Evolutionary conservation across 1,139 yeast genomes (phyloP).

Genomic region (Protomyces pachydermus): DNA sequence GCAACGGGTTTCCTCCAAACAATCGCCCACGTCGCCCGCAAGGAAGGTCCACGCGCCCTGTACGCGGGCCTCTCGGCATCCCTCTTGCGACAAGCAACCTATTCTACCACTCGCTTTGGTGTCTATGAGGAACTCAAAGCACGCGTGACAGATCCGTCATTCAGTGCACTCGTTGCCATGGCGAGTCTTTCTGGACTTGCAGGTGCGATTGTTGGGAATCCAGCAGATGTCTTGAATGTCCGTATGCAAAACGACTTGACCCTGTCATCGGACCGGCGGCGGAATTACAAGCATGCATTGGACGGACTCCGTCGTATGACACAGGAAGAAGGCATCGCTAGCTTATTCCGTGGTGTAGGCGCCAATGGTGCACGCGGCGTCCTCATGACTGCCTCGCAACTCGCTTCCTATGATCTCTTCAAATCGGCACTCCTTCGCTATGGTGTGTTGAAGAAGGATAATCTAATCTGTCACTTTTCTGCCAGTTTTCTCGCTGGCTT

Average conservation of each 20-base stretch:
- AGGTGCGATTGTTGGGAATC: slow-evolving; percentile 84
- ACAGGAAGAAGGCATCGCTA: slow-evolving; percentile 56
- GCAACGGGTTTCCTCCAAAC: slow-evolving; percentile 47
- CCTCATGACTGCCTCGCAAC: slow-evolving; percentile 87
- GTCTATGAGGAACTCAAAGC: slow-evolving; percentile 73
- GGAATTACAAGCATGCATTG: slow-evolving; percentile 72
- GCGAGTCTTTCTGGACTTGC: slow-evolving; percentile 79
- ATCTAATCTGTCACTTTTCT: slow-evolving; percentile 67
- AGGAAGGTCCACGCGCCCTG: slow-evolving; percentile 59
- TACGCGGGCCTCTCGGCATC: slow-evolving; percentile 82
- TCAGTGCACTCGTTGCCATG: slow-evolving; percentile 56
- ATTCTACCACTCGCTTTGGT: slow-evolving; percentile 81
- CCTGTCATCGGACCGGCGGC: slow-evolving; percentile 57
- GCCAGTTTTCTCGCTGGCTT: slow-evolving; percentile 76
- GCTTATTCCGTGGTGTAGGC: slow-evolving; percentile 66
- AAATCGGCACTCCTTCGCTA: slow-evolving; percentile 55
- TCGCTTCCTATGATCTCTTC: slow-evolving; percentile 77
- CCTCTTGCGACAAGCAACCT: slow-evolving; percentile 77
- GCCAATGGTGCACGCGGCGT: slow-evolving; percentile 79
- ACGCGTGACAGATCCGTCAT: slow-evolving; percentile 39
- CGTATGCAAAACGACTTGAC: slow-evolving; percentile 88
- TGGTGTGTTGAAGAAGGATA: slow-evolving; percentile 53
- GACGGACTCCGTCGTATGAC: slow-evolving; percentile 64
- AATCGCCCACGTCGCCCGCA: slow-evolving; percentile 53
- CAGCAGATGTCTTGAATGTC: slow-evolving; percentile 77